Conservation (phyloP, 1,284 basidiomycete species). For the Pseudozyma sp. region DNA sequence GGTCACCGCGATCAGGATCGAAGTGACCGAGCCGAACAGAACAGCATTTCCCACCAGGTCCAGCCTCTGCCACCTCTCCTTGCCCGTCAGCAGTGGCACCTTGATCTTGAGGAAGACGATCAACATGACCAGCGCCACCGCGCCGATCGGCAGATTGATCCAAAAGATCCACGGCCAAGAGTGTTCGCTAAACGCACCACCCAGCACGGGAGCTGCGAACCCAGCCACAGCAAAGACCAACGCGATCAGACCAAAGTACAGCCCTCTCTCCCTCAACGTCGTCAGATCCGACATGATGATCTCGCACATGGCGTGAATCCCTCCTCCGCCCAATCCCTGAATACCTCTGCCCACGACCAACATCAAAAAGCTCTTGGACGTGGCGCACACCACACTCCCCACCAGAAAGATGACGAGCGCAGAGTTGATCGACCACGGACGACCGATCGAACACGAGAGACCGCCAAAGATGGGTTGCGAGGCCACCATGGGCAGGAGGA, state of each 20-base stretch:
- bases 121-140: slow-evolving; percentile 19
- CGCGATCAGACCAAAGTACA: slow-evolving; percentile 69
- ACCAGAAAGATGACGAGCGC: slow-evolving; percentile 49
- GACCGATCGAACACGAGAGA: slow-evolving; percentile 44
- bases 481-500: slow-evolving; percentile 43
- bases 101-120: slow-evolving; percentile 62
- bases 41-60: slow-evolving; percentile 68
- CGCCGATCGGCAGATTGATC: slow-evolving; percentile 53
- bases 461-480: slow-evolving; percentile 55
- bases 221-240: slow-evolving; percentile 55
- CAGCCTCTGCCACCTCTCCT: slow-evolving; percentile 66
- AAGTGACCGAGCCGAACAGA: slow-evolving; percentile 61
- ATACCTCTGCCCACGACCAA: slow-evolving; percentile 57
- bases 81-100: slow-evolving; percentile 60
- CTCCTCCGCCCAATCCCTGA: slow-evolving; percentile 71
- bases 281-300: slow-evolving; percentile 71
- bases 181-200: slow-evolving; percentile 67
- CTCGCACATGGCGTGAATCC: slow-evolving; percentile 70
- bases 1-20: slow-evolving; percentile 67
- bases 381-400: slow-evolving; percentile 38
- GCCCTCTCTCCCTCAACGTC: slow-evolving; percentile 70
- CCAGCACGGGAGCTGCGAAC: slow-evolving; percentile 69
- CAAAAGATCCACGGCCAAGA: slow-evolving; percentile 72
- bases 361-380: slow-evolving; percentile 29
- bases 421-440: slow-evolving; percentile 25